These are phyloP conservation scores for Diplodia mutila DNA, from an alignment of 2,329 filamentous ascomycete species.

Conservation along the genomic window DNA sequence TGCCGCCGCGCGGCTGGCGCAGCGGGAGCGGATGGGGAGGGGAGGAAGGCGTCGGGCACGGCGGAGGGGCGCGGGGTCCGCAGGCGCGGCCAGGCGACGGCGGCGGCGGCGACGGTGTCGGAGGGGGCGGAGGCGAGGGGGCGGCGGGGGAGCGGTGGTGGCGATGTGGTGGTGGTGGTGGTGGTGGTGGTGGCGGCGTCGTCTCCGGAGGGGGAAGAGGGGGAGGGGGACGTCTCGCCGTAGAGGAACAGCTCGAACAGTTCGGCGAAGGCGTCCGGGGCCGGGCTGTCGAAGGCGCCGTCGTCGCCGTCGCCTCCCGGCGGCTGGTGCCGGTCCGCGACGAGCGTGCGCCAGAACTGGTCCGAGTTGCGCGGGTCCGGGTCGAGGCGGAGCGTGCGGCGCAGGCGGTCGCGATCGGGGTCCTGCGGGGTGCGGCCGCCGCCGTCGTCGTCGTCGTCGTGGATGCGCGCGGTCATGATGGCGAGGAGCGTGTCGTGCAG, in stretches of 20 bases:
- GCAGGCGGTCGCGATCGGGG: too few relatives aligned
- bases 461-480: not conserved
- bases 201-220: too few relatives aligned
- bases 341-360: not conserved
- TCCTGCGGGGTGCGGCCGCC: too few relatives aligned
- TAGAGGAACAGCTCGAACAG: not conserved
- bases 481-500: not conserved
- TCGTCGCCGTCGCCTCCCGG: not conserved
- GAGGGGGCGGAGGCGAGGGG: too few relatives aligned
- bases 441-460: too few relatives aligned
- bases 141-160: too few relatives aligned
- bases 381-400: not conserved
- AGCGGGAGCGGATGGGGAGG: too few relatives aligned
- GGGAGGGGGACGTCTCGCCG: not conserved
- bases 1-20: fast-evolving
- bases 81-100: too few relatives aligned
- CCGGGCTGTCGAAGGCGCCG: not conserved
- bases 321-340: not conserved
- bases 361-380: not conserved
- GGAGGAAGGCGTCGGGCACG: too few relatives aligned
- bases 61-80: too few relatives aligned
- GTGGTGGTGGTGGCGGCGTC: too few relatives aligned
- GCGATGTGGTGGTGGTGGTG: not conserved
- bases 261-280: not conserved
- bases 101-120: too few relatives aligned